Percentiles rank a stretch among this genome's conserved stretches.
phyloP scores from a whole-genome alignment of 768 basidiomycete species.

The Pisolithus marmoratus region DNA sequence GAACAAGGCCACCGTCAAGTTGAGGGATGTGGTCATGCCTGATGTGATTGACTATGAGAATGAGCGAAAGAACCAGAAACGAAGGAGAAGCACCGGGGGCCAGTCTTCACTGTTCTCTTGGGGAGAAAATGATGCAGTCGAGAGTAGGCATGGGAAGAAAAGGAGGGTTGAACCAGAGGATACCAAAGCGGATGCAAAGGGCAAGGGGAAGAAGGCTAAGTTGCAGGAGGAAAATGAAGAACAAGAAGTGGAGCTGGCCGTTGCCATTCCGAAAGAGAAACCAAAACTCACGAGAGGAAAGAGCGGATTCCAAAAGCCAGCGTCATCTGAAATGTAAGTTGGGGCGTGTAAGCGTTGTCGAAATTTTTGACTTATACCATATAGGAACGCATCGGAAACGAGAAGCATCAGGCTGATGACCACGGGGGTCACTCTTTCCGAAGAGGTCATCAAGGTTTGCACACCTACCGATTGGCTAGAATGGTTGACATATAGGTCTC shows the following conservation, averaged over 20 bases:
- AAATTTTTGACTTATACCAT: background rate
- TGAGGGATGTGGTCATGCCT: slow-evolving; percentile 62
- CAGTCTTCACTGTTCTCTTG: slow-evolving; percentile 12
- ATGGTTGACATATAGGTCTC: background rate
- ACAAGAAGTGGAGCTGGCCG: slow-evolving; percentile 19
- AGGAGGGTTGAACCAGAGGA: slow-evolving; percentile 14
- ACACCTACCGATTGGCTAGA: background rate
- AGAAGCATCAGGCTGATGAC: slow-evolving; percentile 52
- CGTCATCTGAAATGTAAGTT: slow-evolving; percentile 1
- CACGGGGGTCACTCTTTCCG: slow-evolving; percentile 55
- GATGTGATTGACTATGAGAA: slow-evolving; percentile 66
- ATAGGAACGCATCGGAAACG: slow-evolving; percentile 1
- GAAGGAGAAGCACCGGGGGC: slow-evolving; percentile 28
- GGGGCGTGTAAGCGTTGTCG: background rate
- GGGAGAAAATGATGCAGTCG: slow-evolving; percentile 9
- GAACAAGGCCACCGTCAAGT: slow-evolving; percentile 41
- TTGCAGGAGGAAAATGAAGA: slow-evolving; percentile 16
- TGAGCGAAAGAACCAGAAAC: slow-evolving; percentile 46
- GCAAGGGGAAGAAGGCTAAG: slow-evolving; percentile 10
- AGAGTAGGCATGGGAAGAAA: slow-evolving; percentile 13
- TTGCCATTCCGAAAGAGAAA: slow-evolving; percentile 12
- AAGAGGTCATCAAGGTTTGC: slow-evolving; percentile 52
- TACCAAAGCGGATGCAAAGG: slow-evolving; percentile 10
- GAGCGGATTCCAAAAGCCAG: slow-evolving; percentile 3
- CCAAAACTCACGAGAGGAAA: slow-evolving; percentile 7